A percentile compares a stretch with the other conserved stretches of the same genome.
Conservation (phyloP, 768 basidiomycete genomes). For the Mycena rebaudengoi region DNA sequence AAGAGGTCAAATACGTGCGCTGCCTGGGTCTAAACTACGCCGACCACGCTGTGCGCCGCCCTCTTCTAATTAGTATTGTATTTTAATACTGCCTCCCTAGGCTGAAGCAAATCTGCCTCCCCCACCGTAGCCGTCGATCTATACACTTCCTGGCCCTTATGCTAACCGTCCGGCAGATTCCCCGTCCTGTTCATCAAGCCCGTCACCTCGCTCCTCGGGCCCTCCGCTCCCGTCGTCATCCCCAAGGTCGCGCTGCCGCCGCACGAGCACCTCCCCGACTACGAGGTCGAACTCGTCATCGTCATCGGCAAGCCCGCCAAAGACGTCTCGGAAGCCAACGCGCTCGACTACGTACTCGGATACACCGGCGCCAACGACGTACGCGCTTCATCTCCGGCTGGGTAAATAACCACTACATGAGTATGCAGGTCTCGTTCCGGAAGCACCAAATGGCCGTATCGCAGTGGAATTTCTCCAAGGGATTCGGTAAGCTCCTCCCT, state of each 20-base stretch:
- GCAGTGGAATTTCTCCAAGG: constrained; percentile 91
- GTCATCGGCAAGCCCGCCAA: constrained; percentile 86
- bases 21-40: constrained; percentile 85
- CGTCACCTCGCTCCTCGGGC: constrained; percentile 72
- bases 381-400: too few species aligned
- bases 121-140: constrained; percentile 58
- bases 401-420: background rate
- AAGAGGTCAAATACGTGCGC: constrained; percentile 74
- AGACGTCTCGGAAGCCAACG: constrained; percentile 81
- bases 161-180: constrained; percentile 47
- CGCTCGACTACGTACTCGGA: constrained; percentile 85
- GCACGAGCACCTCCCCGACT: constrained; percentile 77
- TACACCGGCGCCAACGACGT: constrained; percentile 85
- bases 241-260: constrained; percentile 76
- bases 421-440: constrained; percentile 78
- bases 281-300: constrained; percentile 83
- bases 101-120: constrained; percentile 71
- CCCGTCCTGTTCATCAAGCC: constrained; percentile 88
- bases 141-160: background rate
- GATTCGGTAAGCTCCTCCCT: constrained; percentile 66
- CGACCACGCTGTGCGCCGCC: constrained; percentile 74
- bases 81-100: constrained; percentile 41
- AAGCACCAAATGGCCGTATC: constrained; percentile 82
- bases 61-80: background rate
- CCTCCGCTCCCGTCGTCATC: constrained; percentile 69